These are phyloP conservation scores for Cercospora sp. DNA, from an alignment of 2,329 filamentous ascomycete genomes.

Conservation along the genomic window DNA sequence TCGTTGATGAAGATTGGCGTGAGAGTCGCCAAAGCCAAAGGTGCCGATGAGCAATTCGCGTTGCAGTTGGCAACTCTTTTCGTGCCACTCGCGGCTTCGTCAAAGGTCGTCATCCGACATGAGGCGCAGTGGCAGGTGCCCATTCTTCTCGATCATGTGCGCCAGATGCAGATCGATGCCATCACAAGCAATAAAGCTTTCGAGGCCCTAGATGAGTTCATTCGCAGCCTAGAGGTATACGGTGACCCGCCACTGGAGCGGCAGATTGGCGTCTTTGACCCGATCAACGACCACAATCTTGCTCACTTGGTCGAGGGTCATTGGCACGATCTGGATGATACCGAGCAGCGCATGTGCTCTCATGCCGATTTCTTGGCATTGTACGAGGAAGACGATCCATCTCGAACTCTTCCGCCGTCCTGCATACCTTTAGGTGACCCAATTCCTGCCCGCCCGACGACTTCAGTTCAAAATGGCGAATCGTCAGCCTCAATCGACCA, in stretches of 20 bases:
- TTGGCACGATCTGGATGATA: slow-evolving; percentile 47
- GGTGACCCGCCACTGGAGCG: slow-evolving; percentile 41
- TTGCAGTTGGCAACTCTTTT: slow-evolving; percentile 45
- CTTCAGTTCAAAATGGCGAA: background rate
- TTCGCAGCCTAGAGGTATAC: slow-evolving; percentile 48
- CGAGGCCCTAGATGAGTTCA: slow-evolving; percentile 45
- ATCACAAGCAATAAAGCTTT: slow-evolving; percentile 46
- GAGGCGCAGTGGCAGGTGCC: slow-evolving; percentile 54
- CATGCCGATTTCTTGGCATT: slow-evolving; percentile 45
- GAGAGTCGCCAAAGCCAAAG: slow-evolving; percentile 43
- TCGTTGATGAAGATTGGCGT: slow-evolving; percentile 51
- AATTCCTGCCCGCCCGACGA: slow-evolving; percentile 4
- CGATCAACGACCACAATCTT: slow-evolving; percentile 46
- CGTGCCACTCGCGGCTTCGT: slow-evolving; percentile 48
- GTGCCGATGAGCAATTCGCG: slow-evolving; percentile 42
- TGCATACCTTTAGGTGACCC: slow-evolving; percentile 39
- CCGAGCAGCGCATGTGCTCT: slow-evolving; percentile 42
- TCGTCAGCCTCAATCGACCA: slow-evolving; percentile 6
- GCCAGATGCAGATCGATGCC: slow-evolving; percentile 38
- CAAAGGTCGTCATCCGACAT: slow-evolving; percentile 55
- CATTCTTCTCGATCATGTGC: slow-evolving; percentile 45
- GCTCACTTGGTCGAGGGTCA: slow-evolving; percentile 48
- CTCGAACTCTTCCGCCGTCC: slow-evolving; percentile 24
- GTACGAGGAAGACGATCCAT: slow-evolving; percentile 32
- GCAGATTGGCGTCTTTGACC: slow-evolving; percentile 46